These are phyloP conservation scores for Hypocrella siamensis DNA, from an alignment of 2,329 filamentous ascomycete species.

Conservation along the genomic window DNA sequence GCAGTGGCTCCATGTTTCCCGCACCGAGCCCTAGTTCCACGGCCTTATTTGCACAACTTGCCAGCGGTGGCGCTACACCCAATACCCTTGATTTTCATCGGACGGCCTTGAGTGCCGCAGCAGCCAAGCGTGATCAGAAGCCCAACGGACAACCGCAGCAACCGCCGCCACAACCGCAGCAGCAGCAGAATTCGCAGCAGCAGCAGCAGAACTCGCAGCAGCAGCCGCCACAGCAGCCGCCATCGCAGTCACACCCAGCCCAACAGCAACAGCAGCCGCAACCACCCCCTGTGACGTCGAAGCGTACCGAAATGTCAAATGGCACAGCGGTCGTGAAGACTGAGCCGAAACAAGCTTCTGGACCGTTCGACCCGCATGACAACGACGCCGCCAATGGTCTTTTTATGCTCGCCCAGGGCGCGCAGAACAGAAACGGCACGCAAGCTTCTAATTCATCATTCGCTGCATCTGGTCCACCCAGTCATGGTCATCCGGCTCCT, in stretches of 20 bases:
- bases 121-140: slow-evolving; percentile 40
- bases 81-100: slow-evolving; percentile 89
- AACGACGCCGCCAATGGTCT: slow-evolving; percentile 92
- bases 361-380: slow-evolving; percentile 74
- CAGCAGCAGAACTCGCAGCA: slow-evolving; percentile 17
- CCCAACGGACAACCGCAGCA: slow-evolving; percentile 12
- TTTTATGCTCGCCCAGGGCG: slow-evolving; percentile 69
- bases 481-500: slow-evolving; percentile 31
- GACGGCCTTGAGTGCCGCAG: slow-evolving; percentile 69
- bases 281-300: slow-evolving; percentile 22
- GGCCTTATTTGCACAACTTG: slow-evolving; percentile 63
- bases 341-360: slow-evolving; percentile 35
- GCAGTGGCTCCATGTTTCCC: slow-evolving; percentile 94
- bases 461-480: slow-evolving; percentile 26
- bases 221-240: slow-evolving; percentile 14
- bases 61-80: slow-evolving; percentile 73
- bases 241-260: slow-evolving; percentile 9
- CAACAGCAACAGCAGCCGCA: slow-evolving; percentile 8
- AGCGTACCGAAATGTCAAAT: slow-evolving; percentile 37
- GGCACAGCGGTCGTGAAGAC: slow-evolving; percentile 23
- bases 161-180: slow-evolving; percentile 7
- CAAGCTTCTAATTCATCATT: slow-evolving; percentile 34
- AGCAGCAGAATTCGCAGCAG: slow-evolving; percentile 21
- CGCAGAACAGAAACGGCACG: slow-evolving; percentile 47
- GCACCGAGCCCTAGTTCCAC: slow-evolving; percentile 77